phyloP scores from a whole-genome alignment of 495 filamentous ascomycete species.

The Penicillium daleae region DNA sequence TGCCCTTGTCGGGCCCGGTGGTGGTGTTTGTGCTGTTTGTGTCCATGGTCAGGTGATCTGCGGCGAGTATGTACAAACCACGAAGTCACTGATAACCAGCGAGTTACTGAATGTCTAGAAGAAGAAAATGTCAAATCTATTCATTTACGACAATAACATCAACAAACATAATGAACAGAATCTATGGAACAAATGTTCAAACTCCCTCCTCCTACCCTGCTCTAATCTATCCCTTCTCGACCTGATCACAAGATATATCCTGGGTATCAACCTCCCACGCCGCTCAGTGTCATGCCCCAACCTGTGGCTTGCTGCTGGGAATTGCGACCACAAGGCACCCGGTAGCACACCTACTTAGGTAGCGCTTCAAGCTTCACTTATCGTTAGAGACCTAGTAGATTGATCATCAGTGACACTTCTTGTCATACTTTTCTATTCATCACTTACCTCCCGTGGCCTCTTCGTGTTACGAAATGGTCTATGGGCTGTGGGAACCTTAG shows the following conservation, averaged over 20 bases:
- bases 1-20: conserved; percentile 4
- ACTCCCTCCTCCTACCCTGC: not conserved
- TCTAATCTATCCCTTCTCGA: not conserved
- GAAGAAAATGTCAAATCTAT: not conserved
- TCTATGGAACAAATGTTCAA: not conserved
- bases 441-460: not conserved
- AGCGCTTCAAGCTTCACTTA: not conserved
- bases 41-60: conserved; percentile 7
- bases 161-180: not conserved
- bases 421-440: not conserved
- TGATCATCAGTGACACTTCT: not conserved
- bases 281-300: no score
- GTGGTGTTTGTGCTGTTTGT: conserved; percentile 8
- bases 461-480: not conserved
- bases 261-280: no score
- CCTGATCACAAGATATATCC: not conserved
- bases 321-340: no score
- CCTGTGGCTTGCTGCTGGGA: no score
- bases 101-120: not conserved
- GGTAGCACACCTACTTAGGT: no score
- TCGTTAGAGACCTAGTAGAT: not conserved
- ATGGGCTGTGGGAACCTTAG: not conserved
- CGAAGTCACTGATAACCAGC: no score
- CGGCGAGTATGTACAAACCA: not conserved
- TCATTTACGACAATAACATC: not conserved